Evolutionary conservation across 805 yeast genomes (phyloP), one percentile per base, ranked within the genome.

Genomic region (Clavispora fructus): DNA sequence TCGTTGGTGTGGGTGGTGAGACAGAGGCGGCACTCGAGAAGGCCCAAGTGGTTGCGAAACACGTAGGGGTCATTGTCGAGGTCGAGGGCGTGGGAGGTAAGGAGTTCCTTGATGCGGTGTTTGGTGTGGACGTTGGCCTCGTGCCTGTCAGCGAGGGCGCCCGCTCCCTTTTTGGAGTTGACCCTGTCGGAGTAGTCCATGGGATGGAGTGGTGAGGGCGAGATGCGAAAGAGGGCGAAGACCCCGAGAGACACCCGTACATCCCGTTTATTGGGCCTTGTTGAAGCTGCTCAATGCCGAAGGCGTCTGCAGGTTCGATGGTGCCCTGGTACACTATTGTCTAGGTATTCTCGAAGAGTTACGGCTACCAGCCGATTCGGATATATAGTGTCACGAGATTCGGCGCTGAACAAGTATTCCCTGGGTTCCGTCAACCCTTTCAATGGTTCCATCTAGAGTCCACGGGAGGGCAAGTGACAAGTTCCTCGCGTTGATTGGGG

Each of bases 121-220:
- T 83, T 71, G 40, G 91, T 73, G 39, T 84, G 84, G 5, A 81
- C 78, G 56, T 87, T 86, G 7, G 83, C 72, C 52, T 85, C 90
- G 17, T 81, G 78, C 39, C 72, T 68, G 6, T 87, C 86, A 0
- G 96, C 97, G 16, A 90, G 73, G 7, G 96, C 97, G 54, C 97
- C 97, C 27, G 85, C 80, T 9, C 97, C 97, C 61, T 87, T 82
- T 65, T 90, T 90, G 7, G 95, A 85, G 39, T 96, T 96, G 2
- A 87, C 95, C 57, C 96, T 68, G 55, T 86, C 87, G 51, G 88
- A 91, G 60, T 87, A 87, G 63, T 90, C 96, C 97, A 90, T 90
- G 33, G 17, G 12, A 4, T 4, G 29, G 9, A 27, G 12, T 27
- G 37, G 28, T 16, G 42, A 19, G 23, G 23, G 23, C 23, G 23